Base-by-base conservation (phyloP, 805 yeast species). In the Saccharomycopsis fibuligera region DNA sequence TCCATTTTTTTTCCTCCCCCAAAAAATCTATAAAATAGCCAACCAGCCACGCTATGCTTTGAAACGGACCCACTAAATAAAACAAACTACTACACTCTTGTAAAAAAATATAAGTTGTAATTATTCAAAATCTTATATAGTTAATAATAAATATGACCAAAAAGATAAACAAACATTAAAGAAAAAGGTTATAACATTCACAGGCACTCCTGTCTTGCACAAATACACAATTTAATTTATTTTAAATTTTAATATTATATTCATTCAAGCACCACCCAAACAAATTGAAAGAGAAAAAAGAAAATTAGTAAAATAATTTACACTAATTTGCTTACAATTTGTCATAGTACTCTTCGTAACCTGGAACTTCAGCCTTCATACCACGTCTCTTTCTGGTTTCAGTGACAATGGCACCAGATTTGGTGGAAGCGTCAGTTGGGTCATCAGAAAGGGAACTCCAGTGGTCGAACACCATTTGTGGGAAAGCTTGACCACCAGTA, bases 401-500 rank as follows among this genome's bases (percentile, higher is more conserved):
- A 48, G 59, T 49, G 56, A 79, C 85, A 62, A 80, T 79, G 60
- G 65, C 68, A 73, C 85, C 85, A 63, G 85, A 79, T 75, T 79
- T 79, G 62, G 81, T 61, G 65, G 83, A 61, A 69, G 90, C 83
- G 76, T 91, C 98, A 62, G 85, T 75, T 70, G 95, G 95, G 75
- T 89, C 93, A 74, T 96, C 96, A 62, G 69, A 68, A 79, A 93
- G 77, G 65, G 87, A 74, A 61, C 88, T 78, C 98, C 98, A 91
- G 75, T 91, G 99, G 75, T 93, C 98, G 76, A 91, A 93, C 74
- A 93, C 95, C 95, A 93, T 81, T 80, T 91, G 98, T 78, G 99
- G 99, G 99, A 91, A 91, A 74, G 99, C 99, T 83, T 91, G 99
- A 76, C 99, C 99, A 86, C 96, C 97, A 69, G 99, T 91, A 70